Percentiles rank a stretch among this genome's conserved stretches.
These are phyloP conservation scores for Phaeosphaeriaceae sp. DNA, from an alignment of 2,329 filamentous ascomycete species.

Conservation along the genomic window DNA sequence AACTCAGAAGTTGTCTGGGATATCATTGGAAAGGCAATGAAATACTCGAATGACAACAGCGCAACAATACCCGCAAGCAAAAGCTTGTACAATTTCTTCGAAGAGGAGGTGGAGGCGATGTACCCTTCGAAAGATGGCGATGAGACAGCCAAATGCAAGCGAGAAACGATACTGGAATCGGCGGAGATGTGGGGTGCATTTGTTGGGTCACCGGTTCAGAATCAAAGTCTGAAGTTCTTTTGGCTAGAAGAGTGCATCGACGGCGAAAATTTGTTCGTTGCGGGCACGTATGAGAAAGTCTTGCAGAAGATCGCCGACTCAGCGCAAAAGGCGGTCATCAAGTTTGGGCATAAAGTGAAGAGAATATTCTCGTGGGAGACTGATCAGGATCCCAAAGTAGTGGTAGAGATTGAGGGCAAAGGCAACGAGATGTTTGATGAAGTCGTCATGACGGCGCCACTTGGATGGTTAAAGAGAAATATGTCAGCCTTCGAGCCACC, in stretches of 20 bases:
- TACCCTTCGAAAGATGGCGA: conserved; percentile 46
- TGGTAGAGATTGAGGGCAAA: conserved; percentile 57
- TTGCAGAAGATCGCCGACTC: conserved; percentile 67
- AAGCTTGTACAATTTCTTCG: conserved; percentile 67
- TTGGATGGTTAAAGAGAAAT: conserved; percentile 62
- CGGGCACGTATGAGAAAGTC: conserved; percentile 67
- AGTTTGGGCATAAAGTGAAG: conserved; percentile 57
- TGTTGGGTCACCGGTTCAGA: conserved; percentile 69
- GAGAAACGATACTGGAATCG: conserved; percentile 59
- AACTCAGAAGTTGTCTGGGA: conserved; percentile 68
- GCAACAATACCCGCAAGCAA: conserved; percentile 59
- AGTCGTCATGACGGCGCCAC: conserved; percentile 71
- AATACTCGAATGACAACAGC: conserved; percentile 67
- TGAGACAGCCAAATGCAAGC: conserved; percentile 50
- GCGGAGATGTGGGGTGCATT: conserved; percentile 76
- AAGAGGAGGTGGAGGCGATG: conserved; percentile 56
- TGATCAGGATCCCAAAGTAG: conserved; percentile 27
- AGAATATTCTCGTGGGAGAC: conserved; percentile 45
- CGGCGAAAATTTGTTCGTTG: conserved; percentile 71
- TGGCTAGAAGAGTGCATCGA: conserved; percentile 82
- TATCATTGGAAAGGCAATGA: conserved; percentile 73
- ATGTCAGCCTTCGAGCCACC: conserved; percentile 64
- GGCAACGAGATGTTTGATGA: conserved; percentile 67
- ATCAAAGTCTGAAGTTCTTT: conserved; percentile 77
- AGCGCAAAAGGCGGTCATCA: conserved; percentile 64